Evolutionary conservation across 2,329 filamentous ascomycete species (phyloP), one percentile per base, ranked within the genome.

Genomic region (Pseudocercospora vitis): DNA sequence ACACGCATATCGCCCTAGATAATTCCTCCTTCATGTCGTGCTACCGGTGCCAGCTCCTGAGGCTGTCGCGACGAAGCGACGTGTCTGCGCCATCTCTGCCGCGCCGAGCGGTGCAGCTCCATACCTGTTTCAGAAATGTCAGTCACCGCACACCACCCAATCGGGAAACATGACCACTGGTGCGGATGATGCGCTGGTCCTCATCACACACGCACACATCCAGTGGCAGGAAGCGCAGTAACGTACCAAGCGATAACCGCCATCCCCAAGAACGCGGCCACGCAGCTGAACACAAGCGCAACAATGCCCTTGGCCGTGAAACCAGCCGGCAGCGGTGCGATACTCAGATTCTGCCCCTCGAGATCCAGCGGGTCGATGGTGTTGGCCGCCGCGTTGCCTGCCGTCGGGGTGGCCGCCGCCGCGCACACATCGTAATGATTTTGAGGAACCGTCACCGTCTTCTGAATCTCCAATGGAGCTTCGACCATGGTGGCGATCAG

Each of bases 361-460:
- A 90, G 72, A 58, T 94, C 81, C 0, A 88, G 71, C 7, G 82
- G 72, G 60, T 92, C 71, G 0, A 71, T 68, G 0, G 81, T 84
- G 64, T 91, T 90, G 0, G 78, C 89, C 0, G 88, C 89, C 0
- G 89, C 89, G 63, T 94, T 94, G 3, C 89, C 89, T 2, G 65
- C 64, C 0, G 73, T 79, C 0, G 81, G 76, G 82, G 44, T 70
- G 5, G 74, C 72, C 0, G 68, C 74, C 0, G 75, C 79, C 4
- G 72, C 71, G 66, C 88, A 92, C 3, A 73, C 80, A 5, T 81
- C 79, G 35, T 78, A 72, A 62, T 87, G 83, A 55, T 85, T 78
- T 23, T 77, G 67, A 0, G 88, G 88, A 16, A 95, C 80, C 0
- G 71, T 73, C 29, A 86, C 62, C 0, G 70, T 74, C 55, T 80